These are phyloP conservation scores for Kwoniella sp. DNA, from an alignment of 768 basidiomycete genomes.

Conservation along the genomic window DNA sequence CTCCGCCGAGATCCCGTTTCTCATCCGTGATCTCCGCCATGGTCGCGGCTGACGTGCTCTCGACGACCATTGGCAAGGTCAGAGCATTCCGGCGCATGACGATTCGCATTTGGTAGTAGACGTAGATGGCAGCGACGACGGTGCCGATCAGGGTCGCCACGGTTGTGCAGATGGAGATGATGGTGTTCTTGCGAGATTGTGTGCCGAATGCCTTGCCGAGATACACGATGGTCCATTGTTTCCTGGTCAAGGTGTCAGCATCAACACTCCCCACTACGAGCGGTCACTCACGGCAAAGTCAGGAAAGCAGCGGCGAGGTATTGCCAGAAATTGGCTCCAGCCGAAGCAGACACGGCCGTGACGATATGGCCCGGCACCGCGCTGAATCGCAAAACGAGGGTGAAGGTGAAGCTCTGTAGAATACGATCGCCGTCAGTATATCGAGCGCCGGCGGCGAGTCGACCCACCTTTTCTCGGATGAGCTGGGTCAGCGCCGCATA, in stretches of 20 bases:
- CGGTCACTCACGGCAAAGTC: conserved; percentile 30
- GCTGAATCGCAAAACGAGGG: conserved; percentile 44
- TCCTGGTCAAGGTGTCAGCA: conserved; percentile 17
- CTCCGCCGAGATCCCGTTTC: conserved; percentile 1
- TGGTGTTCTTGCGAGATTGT: conserved; percentile 34
- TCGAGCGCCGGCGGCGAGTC: neutral
- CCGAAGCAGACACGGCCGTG: conserved; percentile 45
- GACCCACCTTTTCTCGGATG: conserved; percentile 42
- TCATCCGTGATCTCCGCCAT: conserved; percentile 14
- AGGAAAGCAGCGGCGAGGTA: conserved; percentile 46
- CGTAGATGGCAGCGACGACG: conserved; percentile 43
- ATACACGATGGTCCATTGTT: conserved; percentile 47
- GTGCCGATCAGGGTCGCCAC: conserved; percentile 41
- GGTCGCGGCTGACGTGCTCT: neutral
- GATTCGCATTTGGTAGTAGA: conserved; percentile 48
- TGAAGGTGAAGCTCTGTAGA: conserved; percentile 44
- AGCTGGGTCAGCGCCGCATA: conserved; percentile 42
- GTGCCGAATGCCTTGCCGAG: conserved; percentile 42
- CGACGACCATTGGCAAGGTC: conserved; percentile 8
- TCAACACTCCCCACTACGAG: neutral
- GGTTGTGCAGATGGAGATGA: conserved; percentile 35
- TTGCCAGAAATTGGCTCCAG: conserved; percentile 42
- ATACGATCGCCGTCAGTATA: neutral
- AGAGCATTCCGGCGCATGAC: conserved; percentile 29
- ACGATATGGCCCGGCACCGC: conserved; percentile 47